Conservation (phyloP, 176 grass and related monocot genomes). For the Pontederia crassipes region DNA sequence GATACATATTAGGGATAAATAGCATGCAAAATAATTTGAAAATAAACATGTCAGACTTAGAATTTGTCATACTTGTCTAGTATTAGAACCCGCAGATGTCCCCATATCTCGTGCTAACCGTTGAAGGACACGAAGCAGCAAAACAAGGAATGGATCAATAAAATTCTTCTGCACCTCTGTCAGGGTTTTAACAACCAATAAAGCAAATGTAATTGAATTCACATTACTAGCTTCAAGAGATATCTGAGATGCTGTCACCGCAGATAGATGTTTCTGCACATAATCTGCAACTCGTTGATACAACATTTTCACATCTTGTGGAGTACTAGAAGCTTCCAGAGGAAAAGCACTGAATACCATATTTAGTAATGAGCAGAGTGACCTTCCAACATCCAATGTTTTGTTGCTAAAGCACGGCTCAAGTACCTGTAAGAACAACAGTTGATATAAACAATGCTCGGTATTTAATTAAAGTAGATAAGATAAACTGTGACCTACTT, state of each 20-base stretch:
- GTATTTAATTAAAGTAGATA: neutral
- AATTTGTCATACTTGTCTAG: conserved; percentile 56
- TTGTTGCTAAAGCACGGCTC: conserved; percentile 94
- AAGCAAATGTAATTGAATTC: conserved; percentile 80
- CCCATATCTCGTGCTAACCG: conserved; percentile 95
- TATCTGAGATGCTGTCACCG: conserved; percentile 81
- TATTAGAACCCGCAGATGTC: conserved; percentile 48
- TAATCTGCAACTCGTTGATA: conserved; percentile 78
- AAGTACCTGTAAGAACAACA: conserved; percentile 47
- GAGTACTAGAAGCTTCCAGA: conserved; percentile 73
- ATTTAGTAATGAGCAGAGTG: conserved; percentile 89
- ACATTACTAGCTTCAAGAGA: conserved; percentile 67
- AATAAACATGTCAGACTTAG: too few relatives aligned
- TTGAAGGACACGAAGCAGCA: conserved; percentile 84
- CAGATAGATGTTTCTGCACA: conserved; percentile 77
- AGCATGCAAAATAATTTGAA: too few relatives aligned
- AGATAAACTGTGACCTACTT: conserved; percentile 39
- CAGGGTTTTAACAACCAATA: conserved; percentile 73
- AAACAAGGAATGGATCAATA: conserved; percentile 63
- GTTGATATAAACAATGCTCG: neutral
- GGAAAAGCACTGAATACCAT: conserved; percentile 93
- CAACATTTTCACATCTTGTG: conserved; percentile 70
- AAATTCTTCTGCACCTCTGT: conserved; percentile 91
- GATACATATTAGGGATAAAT: too few relatives aligned
- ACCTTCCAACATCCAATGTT: conserved; percentile 91